Base-by-base conservation (phyloP, 805 yeast genomes). In the Candida qinlingensis region DNA sequence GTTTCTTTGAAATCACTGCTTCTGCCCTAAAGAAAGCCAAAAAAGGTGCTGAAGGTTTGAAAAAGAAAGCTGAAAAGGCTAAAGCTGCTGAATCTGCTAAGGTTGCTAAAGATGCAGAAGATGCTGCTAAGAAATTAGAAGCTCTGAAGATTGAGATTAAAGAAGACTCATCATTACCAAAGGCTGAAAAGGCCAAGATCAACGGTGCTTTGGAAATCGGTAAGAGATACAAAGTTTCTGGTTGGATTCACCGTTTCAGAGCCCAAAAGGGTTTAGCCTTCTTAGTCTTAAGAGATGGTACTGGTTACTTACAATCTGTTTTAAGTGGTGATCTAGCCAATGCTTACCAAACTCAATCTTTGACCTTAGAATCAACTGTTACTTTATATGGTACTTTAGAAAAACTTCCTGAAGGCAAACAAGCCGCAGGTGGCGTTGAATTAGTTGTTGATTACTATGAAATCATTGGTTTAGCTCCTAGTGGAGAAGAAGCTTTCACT, bases 351-450 rank as follows among this genome's bases (percentile, higher is more conserved):
- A 91, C 98, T 40, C 73, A 77, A 59, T 85, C 84, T 50, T 77
- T 95, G 64, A 92, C 99, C 9, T 71, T 92, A 58, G 99, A 94
- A 74, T 77, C 96, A 13, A 84, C 96, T 12, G 76, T 95, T 33
- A 66, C 82, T 44, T 70, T 94, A 50, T 86, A 78, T 65, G 99
- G 99, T 70, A 79, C 80, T 29, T 74, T 94, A 53, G 77, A 79
- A 67, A 80, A 85, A 60, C 75, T 95, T 43, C 98, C 98, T 49
- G 97, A 89, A 67, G 99, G 99, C 54, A 91, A 94, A 69, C 75
- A 85, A 56, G 99, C 99, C 8, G 97, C 97, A 50, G 98, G 98
- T 54, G 96, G 96, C 53, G 95, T 92, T 55, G 99, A 94, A 72
- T 78, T 95, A 60, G 76, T 77, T 53, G 97, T 83, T 48, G 99